These are phyloP conservation scores for Aegilops bicornis DNA, from an alignment of 176 grass and related monocot genomes.

Conservation along the genomic window DNA sequence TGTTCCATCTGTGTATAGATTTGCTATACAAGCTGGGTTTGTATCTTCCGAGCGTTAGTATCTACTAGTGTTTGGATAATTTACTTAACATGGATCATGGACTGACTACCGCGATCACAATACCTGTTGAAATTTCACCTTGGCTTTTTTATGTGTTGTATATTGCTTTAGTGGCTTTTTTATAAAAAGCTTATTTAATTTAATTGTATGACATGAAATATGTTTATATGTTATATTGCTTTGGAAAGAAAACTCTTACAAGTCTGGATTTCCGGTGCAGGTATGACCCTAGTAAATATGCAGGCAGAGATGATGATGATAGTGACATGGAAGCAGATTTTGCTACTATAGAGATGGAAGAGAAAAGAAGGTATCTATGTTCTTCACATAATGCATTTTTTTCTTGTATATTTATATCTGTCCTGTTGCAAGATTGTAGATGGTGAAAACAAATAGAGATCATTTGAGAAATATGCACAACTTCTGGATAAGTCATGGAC, in stretches of 20 bases:
- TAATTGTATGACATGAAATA: neutral
- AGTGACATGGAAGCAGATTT: conserved; percentile 99
- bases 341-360: conserved; percentile 88
- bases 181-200: neutral
- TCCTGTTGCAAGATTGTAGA: neutral
- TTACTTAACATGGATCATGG: neutral
- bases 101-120: neutral
- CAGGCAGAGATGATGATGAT: conserved; percentile 79
- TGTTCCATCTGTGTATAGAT: neutral
- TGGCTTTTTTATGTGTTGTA: neutral
- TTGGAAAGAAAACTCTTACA: neutral
- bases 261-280: conserved; percentile 44
- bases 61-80: conserved; percentile 1
- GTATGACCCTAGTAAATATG: conserved; percentile 87
- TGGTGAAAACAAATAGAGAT: neutral
- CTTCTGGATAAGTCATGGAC: neutral
- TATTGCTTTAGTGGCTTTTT: neutral
- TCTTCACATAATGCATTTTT: neutral
- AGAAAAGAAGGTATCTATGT: conserved; percentile 64
- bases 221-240: neutral
- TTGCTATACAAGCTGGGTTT: neutral
- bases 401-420: neutral
- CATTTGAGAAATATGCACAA: neutral
- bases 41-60: neutral
- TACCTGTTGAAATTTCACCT: neutral